These are phyloP conservation scores for Plicaturopsis crispa DNA, from an alignment of 768 basidiomycete species.

Conservation along the genomic window DNA sequence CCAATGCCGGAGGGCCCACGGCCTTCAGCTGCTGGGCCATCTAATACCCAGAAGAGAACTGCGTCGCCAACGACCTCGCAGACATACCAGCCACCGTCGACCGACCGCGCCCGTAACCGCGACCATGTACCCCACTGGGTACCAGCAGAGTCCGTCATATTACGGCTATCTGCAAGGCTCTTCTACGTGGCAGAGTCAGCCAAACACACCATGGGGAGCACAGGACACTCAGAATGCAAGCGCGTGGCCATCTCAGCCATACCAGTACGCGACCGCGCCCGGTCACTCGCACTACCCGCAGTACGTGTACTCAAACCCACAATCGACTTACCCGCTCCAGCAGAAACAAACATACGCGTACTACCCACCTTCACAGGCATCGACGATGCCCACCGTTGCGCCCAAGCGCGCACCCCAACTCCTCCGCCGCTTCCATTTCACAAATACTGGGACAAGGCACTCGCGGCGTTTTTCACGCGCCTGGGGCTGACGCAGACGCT, in stretches of 20 bases:
- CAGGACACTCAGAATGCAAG: no score
- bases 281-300: conserved; percentile 22
- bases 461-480: conserved; percentile 45
- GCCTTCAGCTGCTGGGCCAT: conserved; percentile 32
- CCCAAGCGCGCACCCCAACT: no score
- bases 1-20: conserved; percentile 34
- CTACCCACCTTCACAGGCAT: conserved; percentile 7
- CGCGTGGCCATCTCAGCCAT: conserved; percentile 19
- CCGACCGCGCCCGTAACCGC: conserved; percentile 1
- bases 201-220: conserved; percentile 19
- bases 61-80: not conserved
- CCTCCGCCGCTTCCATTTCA: conserved; percentile 34
- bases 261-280: no score
- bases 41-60: not conserved
- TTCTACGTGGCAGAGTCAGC: conserved; percentile 25
- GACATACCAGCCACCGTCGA: not conserved
- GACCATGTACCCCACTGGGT: conserved; percentile 6
- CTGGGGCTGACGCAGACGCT: conserved; percentile 52
- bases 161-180: conserved; percentile 13
- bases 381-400: conserved; percentile 1
- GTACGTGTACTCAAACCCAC: conserved; percentile 23
- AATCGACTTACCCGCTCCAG: conserved; percentile 19
- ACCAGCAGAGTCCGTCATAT: not conserved
- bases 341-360: conserved; percentile 12
- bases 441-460: conserved; percentile 54